A percentile compares a stretch with the other conserved stretches of the same genome.
These are phyloP conservation scores for Verticillium nubilum DNA, from an alignment of 2,329 filamentous ascomycete species.

Conservation along the genomic window DNA sequence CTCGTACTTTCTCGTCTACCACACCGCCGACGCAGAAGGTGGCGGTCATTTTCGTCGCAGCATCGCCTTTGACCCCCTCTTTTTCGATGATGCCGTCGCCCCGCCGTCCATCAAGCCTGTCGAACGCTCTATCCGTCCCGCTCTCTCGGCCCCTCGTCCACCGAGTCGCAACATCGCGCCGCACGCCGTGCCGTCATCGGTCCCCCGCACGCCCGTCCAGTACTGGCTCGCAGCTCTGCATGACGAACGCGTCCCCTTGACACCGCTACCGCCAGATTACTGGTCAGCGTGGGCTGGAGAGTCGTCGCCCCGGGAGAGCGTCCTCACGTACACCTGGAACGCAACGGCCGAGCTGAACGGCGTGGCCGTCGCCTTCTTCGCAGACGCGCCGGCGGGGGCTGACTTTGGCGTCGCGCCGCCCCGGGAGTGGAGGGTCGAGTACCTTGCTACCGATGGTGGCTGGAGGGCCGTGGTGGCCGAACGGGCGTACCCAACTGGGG, in stretches of 20 bases:
- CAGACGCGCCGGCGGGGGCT: slow-evolving; percentile 21
- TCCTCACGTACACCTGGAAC: slow-evolving; percentile 25
- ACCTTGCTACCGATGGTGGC: slow-evolving; percentile 11
- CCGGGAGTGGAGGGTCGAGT: slow-evolving; percentile 20
- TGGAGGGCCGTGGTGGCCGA: slow-evolving; percentile 17
- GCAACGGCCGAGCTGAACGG: slow-evolving; percentile 21
- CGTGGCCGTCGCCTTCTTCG: slow-evolving; percentile 22
- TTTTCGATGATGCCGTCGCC: slow-evolving; percentile 22
- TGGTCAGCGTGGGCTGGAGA: slow-evolving; percentile 27
- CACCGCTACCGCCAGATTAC: slow-evolving; percentile 29
- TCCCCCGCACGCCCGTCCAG: slow-evolving; percentile 25
- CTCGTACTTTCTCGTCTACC: slow-evolving; percentile 27
- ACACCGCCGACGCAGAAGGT: slow-evolving; percentile 26
- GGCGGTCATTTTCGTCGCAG: slow-evolving; percentile 29
- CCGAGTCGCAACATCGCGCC: slow-evolving; percentile 27
- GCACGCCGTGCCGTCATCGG: slow-evolving; percentile 16
- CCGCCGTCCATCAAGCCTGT: slow-evolving; percentile 22
- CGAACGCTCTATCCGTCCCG: slow-evolving; percentile 20
- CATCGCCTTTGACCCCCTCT: slow-evolving; percentile 25
- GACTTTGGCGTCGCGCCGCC: slow-evolving; percentile 23
- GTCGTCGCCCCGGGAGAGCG: slow-evolving; percentile 21
- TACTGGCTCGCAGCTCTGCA: slow-evolving; percentile 30
- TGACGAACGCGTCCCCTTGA: slow-evolving; percentile 21
- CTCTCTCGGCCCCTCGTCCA: slow-evolving; percentile 7
- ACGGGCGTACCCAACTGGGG: slow-evolving; percentile 17